Evolutionary conservation across 768 basidiomycete genomes (phyloP).

Genomic region (Tylopilus cervinicoccineus): DNA sequence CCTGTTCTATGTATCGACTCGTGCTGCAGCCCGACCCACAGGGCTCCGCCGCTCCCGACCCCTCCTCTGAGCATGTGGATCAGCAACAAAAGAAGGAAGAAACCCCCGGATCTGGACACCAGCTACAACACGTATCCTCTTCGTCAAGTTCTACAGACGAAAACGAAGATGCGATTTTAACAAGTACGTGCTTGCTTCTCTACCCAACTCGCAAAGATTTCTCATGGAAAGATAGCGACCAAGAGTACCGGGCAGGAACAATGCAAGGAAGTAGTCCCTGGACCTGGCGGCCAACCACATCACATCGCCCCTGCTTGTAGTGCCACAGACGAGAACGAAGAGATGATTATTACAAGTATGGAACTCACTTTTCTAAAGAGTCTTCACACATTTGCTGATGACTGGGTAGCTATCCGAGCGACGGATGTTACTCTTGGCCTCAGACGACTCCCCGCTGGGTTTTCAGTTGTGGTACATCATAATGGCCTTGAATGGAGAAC

Average conservation of each 20-base stretch:
- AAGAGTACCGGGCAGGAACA: no score
- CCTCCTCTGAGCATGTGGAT: background rate
- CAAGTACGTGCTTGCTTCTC: background rate
- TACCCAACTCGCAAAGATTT: background rate
- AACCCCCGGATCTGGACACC: background rate
- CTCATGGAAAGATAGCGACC: background rate
- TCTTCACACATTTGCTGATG: no score
- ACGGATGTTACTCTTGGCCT: no score
- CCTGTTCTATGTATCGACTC: background rate
- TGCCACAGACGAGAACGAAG: background rate
- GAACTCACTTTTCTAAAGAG: background rate
- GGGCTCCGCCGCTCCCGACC: background rate
- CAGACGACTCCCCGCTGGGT: no score
- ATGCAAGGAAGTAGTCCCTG: no score
- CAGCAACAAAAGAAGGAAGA: background rate
- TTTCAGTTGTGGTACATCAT: background rate
- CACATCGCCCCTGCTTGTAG: no score
- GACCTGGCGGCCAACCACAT: no score
- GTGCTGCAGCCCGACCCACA: background rate
- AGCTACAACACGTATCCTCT: background rate
- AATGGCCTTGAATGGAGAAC: no score
- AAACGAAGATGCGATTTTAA: background rate
- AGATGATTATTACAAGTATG: background rate
- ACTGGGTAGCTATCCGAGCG: no score
- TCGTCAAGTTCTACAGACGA: background rate